Percentiles rank a stretch among this genome's conserved stretches.
These are phyloP conservation scores for Pichia eremophila DNA, from an alignment of 805 yeast genomes.

Conservation along the genomic window DNA sequence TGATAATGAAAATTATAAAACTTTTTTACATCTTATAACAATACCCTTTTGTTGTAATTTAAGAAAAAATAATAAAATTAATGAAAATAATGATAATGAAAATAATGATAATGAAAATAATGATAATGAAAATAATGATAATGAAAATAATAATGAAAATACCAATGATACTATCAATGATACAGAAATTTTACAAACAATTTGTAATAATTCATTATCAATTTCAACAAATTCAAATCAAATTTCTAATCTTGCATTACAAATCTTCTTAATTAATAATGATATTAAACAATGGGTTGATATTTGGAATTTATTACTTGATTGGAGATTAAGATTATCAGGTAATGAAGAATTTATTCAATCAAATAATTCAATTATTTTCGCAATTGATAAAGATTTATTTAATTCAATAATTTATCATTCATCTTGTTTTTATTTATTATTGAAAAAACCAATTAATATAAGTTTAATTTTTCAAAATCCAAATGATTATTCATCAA, in stretches of 20 bases:
- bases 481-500: slow-evolving; percentile 4
- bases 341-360: slow-evolving; percentile 5
- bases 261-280: slow-evolving; percentile 17
- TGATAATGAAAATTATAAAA: slow-evolving; percentile 1
- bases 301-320: slow-evolving; percentile 27
- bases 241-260: not conserved
- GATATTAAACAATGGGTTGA: slow-evolving; percentile 28
- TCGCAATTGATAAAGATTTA: slow-evolving; percentile 5
- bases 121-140: not conserved
- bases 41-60: slow-evolving; percentile 5
- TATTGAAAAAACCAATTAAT: slow-evolving; percentile 4
- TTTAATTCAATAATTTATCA: slow-evolving; percentile 4
- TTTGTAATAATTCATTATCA: not conserved
- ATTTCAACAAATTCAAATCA: not conserved
- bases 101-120: not conserved
- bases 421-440: slow-evolving; percentile 3
- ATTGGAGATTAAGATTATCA: slow-evolving; percentile 1
- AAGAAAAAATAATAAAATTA: not conserved
- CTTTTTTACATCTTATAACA: not conserved
- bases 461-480: slow-evolving; percentile 4
- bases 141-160: not conserved
- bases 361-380: slow-evolving; percentile 5
- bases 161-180: not conserved
- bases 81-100: not conserved
- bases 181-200: not conserved